These are phyloP conservation scores for Apiotrichum gamsii DNA, from an alignment of 1,284 basidiomycete genomes.

Conservation along the genomic window DNA sequence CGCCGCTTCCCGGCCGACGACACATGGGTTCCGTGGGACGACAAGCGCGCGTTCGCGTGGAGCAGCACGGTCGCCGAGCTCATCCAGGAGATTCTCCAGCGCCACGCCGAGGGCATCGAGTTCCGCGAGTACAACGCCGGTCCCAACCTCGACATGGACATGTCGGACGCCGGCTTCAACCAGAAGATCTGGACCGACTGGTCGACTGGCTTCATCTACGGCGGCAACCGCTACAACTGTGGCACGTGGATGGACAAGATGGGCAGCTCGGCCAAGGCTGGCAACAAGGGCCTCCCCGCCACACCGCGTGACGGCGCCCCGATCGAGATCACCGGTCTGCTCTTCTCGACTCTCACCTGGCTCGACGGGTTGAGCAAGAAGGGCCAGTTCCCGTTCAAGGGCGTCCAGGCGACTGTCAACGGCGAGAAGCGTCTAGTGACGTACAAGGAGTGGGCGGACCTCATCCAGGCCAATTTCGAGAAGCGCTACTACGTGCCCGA, in stretches of 20 bases:
- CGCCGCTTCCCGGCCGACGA: slow-evolving; percentile 91
- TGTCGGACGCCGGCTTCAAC: slow-evolving; percentile 87
- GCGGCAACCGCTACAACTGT: slow-evolving; percentile 66
- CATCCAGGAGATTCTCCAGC: slow-evolving; percentile 91
- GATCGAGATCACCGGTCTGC: slow-evolving; percentile 86
- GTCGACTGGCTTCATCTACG: slow-evolving; percentile 82
- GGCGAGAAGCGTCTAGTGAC: slow-evolving; percentile 68
- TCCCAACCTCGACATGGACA: slow-evolving; percentile 86
- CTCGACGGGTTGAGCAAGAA: slow-evolving; percentile 60
- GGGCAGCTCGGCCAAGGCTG: slow-evolving; percentile 83
- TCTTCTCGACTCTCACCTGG: slow-evolving; percentile 92
- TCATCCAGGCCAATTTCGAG: slow-evolving; percentile 84
- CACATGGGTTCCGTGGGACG: slow-evolving; percentile 88
- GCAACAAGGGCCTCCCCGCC: slow-evolving; percentile 88
- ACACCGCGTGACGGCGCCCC: slow-evolving; percentile 94
- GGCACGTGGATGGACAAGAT: slow-evolving; percentile 95
- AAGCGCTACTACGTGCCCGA: slow-evolving; percentile 79
- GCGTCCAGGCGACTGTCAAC: slow-evolving; percentile 70
- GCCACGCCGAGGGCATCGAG: slow-evolving; percentile 84
- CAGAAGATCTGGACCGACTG: slow-evolving; percentile 92
- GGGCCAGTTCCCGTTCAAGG: slow-evolving; percentile 81
- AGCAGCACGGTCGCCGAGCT: slow-evolving; percentile 81
- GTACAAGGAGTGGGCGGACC: slow-evolving; percentile 81
- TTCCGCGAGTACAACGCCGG: slow-evolving; percentile 97
- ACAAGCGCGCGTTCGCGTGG: slow-evolving; percentile 71